phyloP scores from a whole-genome alignment of 352 stramenopile species.

The Pythium chondricola region DNA sequence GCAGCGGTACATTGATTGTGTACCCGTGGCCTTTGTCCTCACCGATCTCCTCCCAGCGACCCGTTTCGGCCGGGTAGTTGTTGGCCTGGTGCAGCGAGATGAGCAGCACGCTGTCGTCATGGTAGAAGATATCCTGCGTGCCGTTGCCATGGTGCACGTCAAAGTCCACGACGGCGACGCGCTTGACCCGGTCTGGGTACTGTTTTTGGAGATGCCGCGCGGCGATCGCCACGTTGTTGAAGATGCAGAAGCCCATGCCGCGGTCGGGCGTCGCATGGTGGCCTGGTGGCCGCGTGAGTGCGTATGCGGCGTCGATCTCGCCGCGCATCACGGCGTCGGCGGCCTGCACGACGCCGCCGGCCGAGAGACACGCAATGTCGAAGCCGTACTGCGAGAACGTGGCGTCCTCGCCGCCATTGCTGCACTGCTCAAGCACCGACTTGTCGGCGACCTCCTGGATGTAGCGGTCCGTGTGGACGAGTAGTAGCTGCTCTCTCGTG shows the following conservation, averaged over 20 bases:
- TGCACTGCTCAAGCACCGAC: conserved; percentile 48
- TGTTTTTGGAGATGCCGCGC: conserved; percentile 34
- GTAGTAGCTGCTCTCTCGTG: conserved; percentile 36
- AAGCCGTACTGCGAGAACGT: conserved; percentile 65
- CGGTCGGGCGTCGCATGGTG: conserved; percentile 51
- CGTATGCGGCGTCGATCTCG: conserved; percentile 41
- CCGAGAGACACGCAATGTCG: conserved; percentile 69
- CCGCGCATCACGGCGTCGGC: conserved; percentile 49
- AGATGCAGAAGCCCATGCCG: conserved; percentile 69
- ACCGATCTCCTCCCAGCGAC: conserved; percentile 34
- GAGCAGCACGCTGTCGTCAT: conserved; percentile 67
- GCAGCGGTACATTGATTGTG: conserved; percentile 87
- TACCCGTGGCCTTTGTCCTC: conserved; percentile 29
- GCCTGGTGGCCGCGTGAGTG: conserved; percentile 60
- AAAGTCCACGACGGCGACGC: conserved; percentile 93
- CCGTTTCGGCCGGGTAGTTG: conserved; percentile 72
- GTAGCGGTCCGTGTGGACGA: conserved; percentile 57
- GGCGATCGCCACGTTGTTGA: conserved; percentile 68
- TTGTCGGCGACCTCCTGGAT: conserved; percentile 42
- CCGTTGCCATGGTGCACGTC: conserved; percentile 97
- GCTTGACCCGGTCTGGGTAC: conserved; percentile 70
- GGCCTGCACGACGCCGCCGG: conserved; percentile 51
- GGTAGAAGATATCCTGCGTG: conserved; percentile 89
- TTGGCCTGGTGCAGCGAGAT: conserved; percentile 76
- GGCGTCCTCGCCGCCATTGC: conserved; percentile 64